These are phyloP conservation scores for Triticum urartu DNA, from an alignment of 176 grass and related monocot species.

Conservation along the genomic window DNA sequence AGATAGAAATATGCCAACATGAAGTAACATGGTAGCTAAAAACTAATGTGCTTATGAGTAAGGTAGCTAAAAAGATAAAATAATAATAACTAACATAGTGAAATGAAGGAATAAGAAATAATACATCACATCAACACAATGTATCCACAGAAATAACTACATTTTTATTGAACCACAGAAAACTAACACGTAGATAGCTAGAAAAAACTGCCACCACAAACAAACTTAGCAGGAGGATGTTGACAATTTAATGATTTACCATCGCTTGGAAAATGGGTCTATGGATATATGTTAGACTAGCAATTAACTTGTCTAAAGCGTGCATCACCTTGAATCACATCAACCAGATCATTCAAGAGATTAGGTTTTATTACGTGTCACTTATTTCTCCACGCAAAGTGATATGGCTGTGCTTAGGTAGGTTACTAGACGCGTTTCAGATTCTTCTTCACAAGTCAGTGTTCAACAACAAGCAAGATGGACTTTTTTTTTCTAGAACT, in stretches of 20 bases:
- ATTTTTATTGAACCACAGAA: background rate
- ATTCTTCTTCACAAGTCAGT: background rate
- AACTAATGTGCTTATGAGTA: background rate
- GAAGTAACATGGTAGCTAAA: background rate
- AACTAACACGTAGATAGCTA: background rate
- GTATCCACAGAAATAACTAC: background rate
- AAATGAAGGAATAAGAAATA: background rate
- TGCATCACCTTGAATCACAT: conserved; percentile 26
- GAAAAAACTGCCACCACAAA: background rate
- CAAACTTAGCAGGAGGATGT: conserved; percentile 4
- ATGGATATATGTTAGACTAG: background rate
- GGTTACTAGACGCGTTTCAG: background rate
- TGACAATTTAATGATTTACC: background rate
- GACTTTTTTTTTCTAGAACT: background rate
- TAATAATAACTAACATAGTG: background rate
- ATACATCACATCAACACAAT: background rate
- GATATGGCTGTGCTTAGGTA: background rate
- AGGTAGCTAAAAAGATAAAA: background rate
- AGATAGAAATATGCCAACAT: background rate
- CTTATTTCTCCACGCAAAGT: conserved; percentile 23
- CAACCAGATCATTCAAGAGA: conserved; percentile 5
- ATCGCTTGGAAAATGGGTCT: background rate
- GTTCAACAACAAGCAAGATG: background rate
- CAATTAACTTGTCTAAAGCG: conserved; percentile 20
- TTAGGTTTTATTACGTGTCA: conserved; percentile 17